Percentiles rank a stretch among this genome's conserved stretches.
Conservation (phyloP, 106 monocot genomes). For the Hemerocallis citrina region DNA sequence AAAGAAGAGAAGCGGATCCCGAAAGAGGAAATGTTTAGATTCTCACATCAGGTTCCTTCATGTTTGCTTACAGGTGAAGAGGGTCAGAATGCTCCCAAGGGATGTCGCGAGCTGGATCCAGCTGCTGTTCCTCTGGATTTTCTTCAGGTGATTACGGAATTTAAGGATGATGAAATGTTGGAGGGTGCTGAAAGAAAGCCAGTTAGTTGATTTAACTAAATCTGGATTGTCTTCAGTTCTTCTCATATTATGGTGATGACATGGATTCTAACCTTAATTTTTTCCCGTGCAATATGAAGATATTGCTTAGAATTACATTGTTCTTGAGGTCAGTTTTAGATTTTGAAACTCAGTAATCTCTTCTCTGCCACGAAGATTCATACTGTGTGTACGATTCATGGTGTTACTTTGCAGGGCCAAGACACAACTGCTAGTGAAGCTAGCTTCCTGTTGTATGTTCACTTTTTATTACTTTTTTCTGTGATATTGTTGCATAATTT, state of each 20-base stretch:
- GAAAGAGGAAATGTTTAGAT: conserved; percentile 76
- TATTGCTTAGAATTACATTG: not conserved
- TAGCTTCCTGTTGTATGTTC: no score
- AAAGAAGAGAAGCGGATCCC: conserved; percentile 44
- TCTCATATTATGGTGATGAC: conserved; percentile 2
- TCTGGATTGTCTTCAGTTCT: not conserved
- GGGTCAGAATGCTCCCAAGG: conserved; percentile 54
- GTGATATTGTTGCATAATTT: no score
- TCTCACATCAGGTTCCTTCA: conserved; percentile 72
- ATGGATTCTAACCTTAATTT: conserved; percentile 5
- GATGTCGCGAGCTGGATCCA: conserved; percentile 68
- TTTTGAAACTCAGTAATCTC: not conserved
- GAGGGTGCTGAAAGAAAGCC: conserved; percentile 3
- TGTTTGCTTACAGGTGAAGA: conserved; percentile 65
- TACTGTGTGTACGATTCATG: not conserved
- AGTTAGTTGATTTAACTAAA: not conserved
- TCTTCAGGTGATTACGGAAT: conserved; percentile 47
- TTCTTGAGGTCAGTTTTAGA: not conserved
- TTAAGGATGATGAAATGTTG: conserved; percentile 17
- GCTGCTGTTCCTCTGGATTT: conserved; percentile 66
- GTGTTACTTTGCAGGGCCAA: not conserved
- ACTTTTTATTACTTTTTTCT: not conserved
- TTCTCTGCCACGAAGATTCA: not conserved
- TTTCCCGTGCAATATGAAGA: conserved; percentile 1
- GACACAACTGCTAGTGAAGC: not conserved